Base-by-base conservation (phyloP, 805 yeast genomes). In the Yamadazyma phyllophila region DNA sequence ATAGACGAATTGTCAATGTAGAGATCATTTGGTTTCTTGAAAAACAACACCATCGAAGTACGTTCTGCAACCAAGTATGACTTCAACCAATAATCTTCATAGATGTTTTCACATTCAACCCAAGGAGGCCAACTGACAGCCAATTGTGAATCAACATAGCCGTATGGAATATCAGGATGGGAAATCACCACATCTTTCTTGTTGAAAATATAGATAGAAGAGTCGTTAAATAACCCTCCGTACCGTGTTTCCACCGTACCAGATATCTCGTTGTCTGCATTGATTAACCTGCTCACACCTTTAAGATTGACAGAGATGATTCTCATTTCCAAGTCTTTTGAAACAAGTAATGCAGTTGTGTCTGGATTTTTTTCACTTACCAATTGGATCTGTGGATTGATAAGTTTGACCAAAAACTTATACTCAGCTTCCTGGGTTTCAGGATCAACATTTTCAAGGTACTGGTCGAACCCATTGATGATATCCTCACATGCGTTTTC, bases 361-460 rank as follows among this genome's bases (percentile, higher is more conserved):
- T 74, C 64, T 1, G 69, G 71, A 39, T 74, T 78, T 14, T 64
- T 62, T 11, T 73, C 74, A 15, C 80, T 72, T 9, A 71, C 66
- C 17, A 80, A 55, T 59, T 91, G 97, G 39, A 90, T 79, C 61
- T 92, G 97, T 0, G 97, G 96, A 24, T 88, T 79, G 5, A 85
- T 69, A 36, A 92, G 70, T 48, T 82, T 82, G 26, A 91, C 73
- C 50, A 82, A 68, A 58, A 81, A 85, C 36, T 85, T 79, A 43
- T 82, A 80, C 55, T 62, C 72, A 45, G 66, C 56, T 60, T 78
- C 77, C 32, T 74, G 71, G 36, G 66, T 60, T 2, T 63, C 66
- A 1, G 66, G 61, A 6, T 63, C 51, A 2, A 75, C 60, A 5
- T 59, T 55, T 48, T 77, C 64, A 30, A 88, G 61, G 27, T 78